phyloP scores from a whole-genome alignment of 495 filamentous ascomycete genomes.

The Neurospora terricola region DNA sequence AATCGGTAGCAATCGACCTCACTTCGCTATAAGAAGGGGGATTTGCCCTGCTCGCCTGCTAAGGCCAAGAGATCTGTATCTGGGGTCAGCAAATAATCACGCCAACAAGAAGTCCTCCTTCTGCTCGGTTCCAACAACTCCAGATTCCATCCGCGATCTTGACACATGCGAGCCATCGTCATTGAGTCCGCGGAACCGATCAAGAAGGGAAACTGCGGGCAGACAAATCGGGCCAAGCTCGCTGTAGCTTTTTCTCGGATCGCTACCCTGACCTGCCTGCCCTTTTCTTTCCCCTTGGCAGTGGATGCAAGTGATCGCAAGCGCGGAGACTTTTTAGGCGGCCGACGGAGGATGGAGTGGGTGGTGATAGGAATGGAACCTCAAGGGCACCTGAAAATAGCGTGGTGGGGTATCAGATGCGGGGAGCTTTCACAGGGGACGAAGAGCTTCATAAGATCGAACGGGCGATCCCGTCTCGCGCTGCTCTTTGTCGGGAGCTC shows the following conservation, averaged over 20 bases:
- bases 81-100: background rate
- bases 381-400: background rate
- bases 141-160: background rate
- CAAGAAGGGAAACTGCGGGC: background rate
- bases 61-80: background rate
- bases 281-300: background rate
- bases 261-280: background rate
- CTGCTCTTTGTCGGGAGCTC: background rate
- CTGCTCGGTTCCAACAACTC: background rate
- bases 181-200: background rate
- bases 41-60: background rate
- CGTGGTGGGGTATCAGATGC: background rate
- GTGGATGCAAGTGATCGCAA: background rate
- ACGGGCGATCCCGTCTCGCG: background rate
- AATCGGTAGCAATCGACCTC: background rate
- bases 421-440: background rate
- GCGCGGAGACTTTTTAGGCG: background rate
- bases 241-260: background rate
- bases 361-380: background rate
- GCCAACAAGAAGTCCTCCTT: background rate
- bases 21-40: background rate
- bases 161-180: background rate
- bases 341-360: background rate
- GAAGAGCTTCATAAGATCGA: background rate
- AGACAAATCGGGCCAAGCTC: background rate